Conservation (phyloP, 768 basidiomycete genomes). For the Sporobolomyces phaffii region DNA sequence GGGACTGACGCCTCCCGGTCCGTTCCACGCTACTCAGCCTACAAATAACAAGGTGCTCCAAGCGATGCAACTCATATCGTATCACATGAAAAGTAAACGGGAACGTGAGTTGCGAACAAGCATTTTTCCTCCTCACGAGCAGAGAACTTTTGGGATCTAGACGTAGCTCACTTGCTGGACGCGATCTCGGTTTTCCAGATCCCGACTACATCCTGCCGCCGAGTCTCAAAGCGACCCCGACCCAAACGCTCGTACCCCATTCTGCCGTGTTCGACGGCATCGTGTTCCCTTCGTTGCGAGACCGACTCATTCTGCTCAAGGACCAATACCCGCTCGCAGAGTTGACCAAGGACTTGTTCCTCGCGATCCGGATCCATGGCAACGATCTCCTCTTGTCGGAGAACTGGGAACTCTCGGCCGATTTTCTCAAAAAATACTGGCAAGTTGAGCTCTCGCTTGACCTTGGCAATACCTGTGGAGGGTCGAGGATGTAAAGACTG, state of each 20-base stretch:
- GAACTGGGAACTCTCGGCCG: slow-evolving; percentile 84
- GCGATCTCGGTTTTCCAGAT: slow-evolving; percentile 50
- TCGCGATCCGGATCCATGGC: slow-evolving; percentile 69
- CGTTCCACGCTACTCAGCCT: neutral
- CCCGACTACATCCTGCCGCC: slow-evolving; percentile 78
- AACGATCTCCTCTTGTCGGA: slow-evolving; percentile 83
- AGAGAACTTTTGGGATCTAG: too few relatives aligned
- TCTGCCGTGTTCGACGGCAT: slow-evolving; percentile 55
- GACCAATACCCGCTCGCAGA: slow-evolving; percentile 75
- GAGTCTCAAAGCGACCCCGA: slow-evolving; percentile 76
- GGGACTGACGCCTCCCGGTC: too few relatives aligned
- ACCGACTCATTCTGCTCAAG: slow-evolving; percentile 80
- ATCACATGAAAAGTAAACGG: slow-evolving; percentile 67
- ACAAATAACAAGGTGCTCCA: slow-evolving; percentile 5
- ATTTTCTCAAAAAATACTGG: slow-evolving; percentile 78
- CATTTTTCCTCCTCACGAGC: too few relatives aligned
- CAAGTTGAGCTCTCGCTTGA: slow-evolving; percentile 48
- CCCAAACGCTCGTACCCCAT: slow-evolving; percentile 80
- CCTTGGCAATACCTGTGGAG: neutral
- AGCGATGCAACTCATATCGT: slow-evolving; percentile 47
- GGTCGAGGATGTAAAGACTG: too few relatives aligned
- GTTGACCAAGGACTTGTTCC: slow-evolving; percentile 67
- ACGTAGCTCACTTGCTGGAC: slow-evolving; percentile 48
- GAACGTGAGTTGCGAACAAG: slow-evolving; percentile 12
- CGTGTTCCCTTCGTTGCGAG: slow-evolving; percentile 79